phyloP scores from a whole-genome alignment of 148 eudicot species.

The Camellia japonica region DNA sequence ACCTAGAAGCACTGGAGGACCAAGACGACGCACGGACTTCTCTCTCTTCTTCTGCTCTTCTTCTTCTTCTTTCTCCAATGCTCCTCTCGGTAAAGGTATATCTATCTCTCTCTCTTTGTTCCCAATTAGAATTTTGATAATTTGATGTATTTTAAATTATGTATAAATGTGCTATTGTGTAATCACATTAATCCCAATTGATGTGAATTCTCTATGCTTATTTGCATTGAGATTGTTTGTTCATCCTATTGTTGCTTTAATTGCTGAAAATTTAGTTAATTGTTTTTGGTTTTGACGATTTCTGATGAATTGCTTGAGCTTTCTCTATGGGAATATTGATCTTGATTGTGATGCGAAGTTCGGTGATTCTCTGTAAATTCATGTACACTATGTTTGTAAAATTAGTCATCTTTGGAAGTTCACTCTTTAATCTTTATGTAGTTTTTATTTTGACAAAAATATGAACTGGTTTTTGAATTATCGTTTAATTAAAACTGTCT shows the following conservation, averaged over 20 bases:
- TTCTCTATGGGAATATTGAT: not conserved
- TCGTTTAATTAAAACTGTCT: too few relatives aligned
- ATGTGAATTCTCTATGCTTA: not conserved
- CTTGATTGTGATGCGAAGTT: not conserved
- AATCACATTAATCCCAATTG: not conserved
- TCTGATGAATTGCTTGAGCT: not conserved
- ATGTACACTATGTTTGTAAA: not conserved
- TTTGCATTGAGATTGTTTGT: not conserved
- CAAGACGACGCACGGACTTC: conserved; percentile 34
- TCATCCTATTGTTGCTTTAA: not conserved
- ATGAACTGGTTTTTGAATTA: not conserved
- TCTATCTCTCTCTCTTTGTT: not conserved
- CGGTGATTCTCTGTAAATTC: not conserved
- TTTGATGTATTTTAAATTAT: not conserved
- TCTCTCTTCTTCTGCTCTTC: conserved; percentile 21
- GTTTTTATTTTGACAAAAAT: not conserved
- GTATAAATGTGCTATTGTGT: not conserved
- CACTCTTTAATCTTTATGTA: not conserved
- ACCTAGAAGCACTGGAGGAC: conserved; percentile 24
- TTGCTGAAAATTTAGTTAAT: not conserved
- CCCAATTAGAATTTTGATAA: not conserved
- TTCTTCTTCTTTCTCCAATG: conserved; percentile 17
- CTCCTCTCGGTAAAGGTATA: conserved; percentile 13
- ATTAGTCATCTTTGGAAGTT: not conserved
- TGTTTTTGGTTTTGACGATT: not conserved